These are phyloP conservation scores for Cairneyella variabilis DNA, from an alignment of 495 filamentous ascomycete genomes.

Conservation along the genomic window DNA sequence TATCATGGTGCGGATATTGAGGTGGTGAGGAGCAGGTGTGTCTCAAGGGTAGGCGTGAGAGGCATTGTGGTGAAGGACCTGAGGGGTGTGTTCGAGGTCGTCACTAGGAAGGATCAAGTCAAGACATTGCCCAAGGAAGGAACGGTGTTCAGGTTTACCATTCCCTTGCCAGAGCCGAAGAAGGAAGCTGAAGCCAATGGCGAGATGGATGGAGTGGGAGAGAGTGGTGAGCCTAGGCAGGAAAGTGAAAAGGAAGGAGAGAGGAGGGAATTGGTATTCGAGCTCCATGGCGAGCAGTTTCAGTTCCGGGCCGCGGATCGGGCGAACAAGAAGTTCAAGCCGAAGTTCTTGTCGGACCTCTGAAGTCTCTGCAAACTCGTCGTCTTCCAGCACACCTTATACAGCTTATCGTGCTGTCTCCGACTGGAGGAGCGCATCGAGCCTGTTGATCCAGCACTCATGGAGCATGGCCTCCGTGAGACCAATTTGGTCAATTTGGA, in stretches of 20 bases:
- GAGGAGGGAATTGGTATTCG: constrained; percentile 60
- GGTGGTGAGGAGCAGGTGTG: constrained; percentile 77
- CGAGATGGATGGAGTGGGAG: constrained; percentile 1
- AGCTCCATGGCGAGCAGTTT: constrained; percentile 86
- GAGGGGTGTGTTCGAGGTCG: constrained; percentile 78
- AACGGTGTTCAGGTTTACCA: constrained; percentile 74
- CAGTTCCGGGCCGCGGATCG: constrained; percentile 77
- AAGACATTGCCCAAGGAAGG: constrained; percentile 84
- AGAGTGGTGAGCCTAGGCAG: background rate
- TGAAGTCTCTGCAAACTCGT: no score
- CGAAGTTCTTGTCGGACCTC: constrained; percentile 63
- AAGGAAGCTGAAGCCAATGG: background rate
- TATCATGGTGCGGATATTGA: constrained; percentile 84
- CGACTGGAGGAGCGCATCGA: no score
- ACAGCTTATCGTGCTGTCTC: no score
- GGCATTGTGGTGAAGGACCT: constrained; percentile 90
- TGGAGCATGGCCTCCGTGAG: no score
- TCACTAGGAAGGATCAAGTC: constrained; percentile 65
- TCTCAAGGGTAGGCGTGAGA: constrained; percentile 72
- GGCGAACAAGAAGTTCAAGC: constrained; percentile 87
- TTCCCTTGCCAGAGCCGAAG: constrained; percentile 36
- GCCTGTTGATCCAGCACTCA: no score
- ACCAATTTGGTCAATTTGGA: no score
- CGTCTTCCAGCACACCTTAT: no score
- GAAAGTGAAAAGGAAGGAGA: no score